Evolutionary conservation across 2,329 filamentous ascomycete genomes (phyloP), one percentile per base, ranked within the genome.

Genomic region (Exophiala sp.): DNA sequence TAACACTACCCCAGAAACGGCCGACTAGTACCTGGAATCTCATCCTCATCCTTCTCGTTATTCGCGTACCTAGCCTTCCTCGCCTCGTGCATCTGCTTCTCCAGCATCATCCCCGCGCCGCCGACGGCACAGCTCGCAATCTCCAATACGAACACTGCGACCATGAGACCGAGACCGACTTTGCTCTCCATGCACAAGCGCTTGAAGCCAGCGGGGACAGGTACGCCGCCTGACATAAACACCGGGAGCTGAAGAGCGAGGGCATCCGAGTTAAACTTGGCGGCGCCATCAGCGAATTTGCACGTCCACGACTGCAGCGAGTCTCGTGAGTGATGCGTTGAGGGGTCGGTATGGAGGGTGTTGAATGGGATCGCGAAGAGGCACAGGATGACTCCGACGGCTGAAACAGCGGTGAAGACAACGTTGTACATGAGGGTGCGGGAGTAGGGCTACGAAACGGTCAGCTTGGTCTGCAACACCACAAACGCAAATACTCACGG

Each of bases 1-100:
- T 5, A 29, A 29, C 24, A 29, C 24, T 29, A 29, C 24, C 24
- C 24, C 24, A 29, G 7, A 4, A 29, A 29, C 3, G 24, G 24
- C 24, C 24, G 2, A 29, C 24, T 29, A 8, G 24, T 29, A 29
- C 24, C 20, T 44, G 38, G 49, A 16, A 36, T 40, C 12, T n/a
- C 34, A 33, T 39, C 43, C 33, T 54, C 51, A 11, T 8, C 42
- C 38, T 57, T 55, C 33, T 55, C 52, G 41, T 21, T 14, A 16
- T 33, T 34, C 12, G 48, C 48, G 18, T 60, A 57, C 46, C 61
- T 58, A 38, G 56, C 43, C 14, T 14, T 52, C 18, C 61, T 53
- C 21, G 65, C 68, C 42, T 78, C 75, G 63, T 66, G 68, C 40
- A 80, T 78, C 57, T 42, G 47, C 32, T 45, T 56, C 45, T 60